Conservation (phyloP, 192 early-diverging fungal species). For the Borealophlyctis nickersoniae region DNA sequence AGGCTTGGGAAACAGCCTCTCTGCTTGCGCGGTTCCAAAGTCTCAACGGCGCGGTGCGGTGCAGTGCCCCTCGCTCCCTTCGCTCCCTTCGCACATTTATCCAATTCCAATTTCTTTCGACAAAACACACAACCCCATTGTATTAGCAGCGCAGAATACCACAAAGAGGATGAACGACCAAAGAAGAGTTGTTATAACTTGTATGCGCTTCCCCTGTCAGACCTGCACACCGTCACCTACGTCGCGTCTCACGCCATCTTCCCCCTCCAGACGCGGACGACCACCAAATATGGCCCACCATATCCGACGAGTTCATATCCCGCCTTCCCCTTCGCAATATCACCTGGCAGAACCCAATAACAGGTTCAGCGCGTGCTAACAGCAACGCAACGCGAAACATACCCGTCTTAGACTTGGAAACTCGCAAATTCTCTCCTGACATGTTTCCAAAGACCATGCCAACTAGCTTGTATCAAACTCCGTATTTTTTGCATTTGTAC, state of each 20-base stretch:
- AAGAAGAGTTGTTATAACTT: background rate
- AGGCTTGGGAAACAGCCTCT: no score
- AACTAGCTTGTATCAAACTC: conserved; percentile 33
- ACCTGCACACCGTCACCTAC: background rate
- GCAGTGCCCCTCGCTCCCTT: no score
- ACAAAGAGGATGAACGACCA: background rate
- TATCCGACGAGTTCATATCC: conserved; percentile 60
- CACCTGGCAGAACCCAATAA: conserved; percentile 68
- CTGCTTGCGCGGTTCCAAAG: no score
- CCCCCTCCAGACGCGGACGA: background rate
- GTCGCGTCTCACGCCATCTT: background rate
- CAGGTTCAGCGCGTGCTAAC: conserved; percentile 2
- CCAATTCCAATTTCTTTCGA: no score
- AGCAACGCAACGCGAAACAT: conserved; percentile 29
- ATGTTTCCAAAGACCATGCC: conserved; percentile 48
- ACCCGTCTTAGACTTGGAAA: conserved; percentile 35
- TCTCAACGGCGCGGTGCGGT: no score
- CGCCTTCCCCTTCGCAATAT: conserved; percentile 80
- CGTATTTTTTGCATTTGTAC: conserved; percentile 74
- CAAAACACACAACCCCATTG: no score
- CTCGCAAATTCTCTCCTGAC: conserved; percentile 38
- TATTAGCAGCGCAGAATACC: no score
- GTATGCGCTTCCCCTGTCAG: no score
- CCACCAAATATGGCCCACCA: conserved; percentile 13
- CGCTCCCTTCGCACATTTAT: no score